Percentiles rank a stretch among this genome's conserved stretches.
These are phyloP conservation scores for Tricholoma matsutake DNA, from an alignment of 768 basidiomycete species.

Conservation along the genomic window DNA sequence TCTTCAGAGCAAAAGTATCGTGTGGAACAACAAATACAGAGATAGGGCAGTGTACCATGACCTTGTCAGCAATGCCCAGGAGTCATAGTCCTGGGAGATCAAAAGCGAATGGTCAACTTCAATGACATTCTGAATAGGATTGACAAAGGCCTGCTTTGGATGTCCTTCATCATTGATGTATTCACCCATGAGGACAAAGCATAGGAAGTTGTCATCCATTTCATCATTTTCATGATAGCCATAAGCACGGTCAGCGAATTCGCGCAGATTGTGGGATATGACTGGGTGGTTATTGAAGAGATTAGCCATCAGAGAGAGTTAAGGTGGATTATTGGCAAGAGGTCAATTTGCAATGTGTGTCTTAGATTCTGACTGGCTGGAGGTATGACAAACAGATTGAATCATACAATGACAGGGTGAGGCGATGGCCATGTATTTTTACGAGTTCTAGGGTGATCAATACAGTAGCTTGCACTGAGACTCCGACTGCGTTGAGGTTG, in stretches of 20 bases:
- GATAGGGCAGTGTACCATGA: constrained; percentile 7
- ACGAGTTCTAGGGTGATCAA: neutral
- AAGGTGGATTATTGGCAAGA: neutral
- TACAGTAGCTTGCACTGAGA: neutral
- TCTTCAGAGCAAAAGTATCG: neutral
- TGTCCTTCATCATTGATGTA: neutral
- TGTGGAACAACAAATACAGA: constrained; percentile 5
- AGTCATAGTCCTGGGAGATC: constrained; percentile 19
- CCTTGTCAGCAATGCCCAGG: constrained; percentile 12
- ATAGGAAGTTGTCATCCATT: constrained; percentile 4
- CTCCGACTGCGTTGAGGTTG: neutral
- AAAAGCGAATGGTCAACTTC: neutral
- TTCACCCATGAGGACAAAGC: constrained; percentile 3
- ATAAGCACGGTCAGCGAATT: neutral
- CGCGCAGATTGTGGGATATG: neutral
- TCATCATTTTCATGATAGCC: neutral
- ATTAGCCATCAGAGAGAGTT: neutral
- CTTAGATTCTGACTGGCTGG: neutral
- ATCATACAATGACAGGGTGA: neutral
- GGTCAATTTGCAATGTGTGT: neutral
- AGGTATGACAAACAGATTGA: neutral
- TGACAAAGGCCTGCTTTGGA: constrained; percentile 2
- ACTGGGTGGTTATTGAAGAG: neutral
- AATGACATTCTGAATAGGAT: constrained; percentile 1
- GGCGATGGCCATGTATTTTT: too few relatives aligned